phyloP scores from a whole-genome alignment of 2,329 filamentous ascomycete species.

The Diaporthe helianthi region DNA sequence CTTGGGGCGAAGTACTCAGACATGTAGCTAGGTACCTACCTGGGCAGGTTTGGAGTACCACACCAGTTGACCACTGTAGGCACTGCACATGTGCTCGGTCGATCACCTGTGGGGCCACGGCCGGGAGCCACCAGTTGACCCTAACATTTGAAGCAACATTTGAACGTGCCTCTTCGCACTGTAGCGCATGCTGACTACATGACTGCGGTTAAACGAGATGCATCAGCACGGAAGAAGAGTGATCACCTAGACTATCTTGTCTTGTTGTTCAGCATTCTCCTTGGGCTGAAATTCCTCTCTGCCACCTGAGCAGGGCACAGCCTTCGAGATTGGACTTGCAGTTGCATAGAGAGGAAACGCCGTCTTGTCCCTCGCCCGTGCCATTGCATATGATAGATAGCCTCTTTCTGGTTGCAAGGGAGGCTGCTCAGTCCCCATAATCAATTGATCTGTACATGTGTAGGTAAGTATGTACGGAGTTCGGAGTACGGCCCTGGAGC shows the following conservation, averaged over 20 bases:
- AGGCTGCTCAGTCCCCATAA: background rate
- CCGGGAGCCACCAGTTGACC: conserved; percentile 13
- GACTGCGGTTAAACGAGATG: background rate
- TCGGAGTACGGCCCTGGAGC: no score
- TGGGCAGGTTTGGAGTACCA: no score
- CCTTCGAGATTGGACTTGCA: background rate
- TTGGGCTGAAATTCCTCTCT: background rate
- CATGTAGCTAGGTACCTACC: no score
- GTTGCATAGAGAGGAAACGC: background rate
- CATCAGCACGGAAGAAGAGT: background rate
- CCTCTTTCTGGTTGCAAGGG: background rate
- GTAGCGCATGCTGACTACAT: conserved; percentile 26
- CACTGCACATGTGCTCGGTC: no score
- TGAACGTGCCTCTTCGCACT: background rate
- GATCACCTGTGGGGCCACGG: conserved; percentile 11
- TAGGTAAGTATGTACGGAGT: no score
- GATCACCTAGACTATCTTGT: conserved; percentile 1
- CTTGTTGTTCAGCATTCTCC: background rate
- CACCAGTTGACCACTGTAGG: no score
- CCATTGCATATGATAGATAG: background rate
- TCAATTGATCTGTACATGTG: no score
- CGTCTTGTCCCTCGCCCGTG: background rate
- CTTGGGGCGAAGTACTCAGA: no score
- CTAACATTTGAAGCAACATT: no score
- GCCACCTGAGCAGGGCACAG: background rate